Conservation (phyloP, 1,284 basidiomycete genomes). For the Marasmius sp. region DNA sequence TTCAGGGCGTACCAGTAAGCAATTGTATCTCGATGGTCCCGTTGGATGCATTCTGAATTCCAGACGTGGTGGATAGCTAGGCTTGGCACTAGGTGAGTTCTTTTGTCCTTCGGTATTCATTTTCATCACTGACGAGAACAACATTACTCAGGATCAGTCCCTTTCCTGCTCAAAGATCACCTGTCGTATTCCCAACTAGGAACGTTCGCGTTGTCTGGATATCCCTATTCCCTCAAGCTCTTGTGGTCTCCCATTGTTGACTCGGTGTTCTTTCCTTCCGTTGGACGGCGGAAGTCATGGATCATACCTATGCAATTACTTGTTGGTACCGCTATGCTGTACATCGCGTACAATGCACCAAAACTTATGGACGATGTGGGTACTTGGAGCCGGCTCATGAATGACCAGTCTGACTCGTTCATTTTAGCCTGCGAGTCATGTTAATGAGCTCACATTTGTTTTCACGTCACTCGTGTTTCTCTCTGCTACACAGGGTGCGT, state of each 20-base stretch:
- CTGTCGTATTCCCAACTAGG: conserved; percentile 96
- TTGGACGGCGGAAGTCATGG: conserved; percentile 97
- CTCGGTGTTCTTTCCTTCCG: conserved; percentile 76
- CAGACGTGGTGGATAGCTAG: conserved; percentile 47
- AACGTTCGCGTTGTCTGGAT: conserved; percentile 90
- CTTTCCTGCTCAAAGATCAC: conserved; percentile 93
- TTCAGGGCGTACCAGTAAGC: conserved; percentile 95
- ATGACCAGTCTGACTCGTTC: conserved; percentile 14
- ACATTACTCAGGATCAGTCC: conserved; percentile 76
- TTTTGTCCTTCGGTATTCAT: conserved; percentile 1
- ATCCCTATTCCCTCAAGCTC: conserved; percentile 97
- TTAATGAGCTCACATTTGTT: conserved; percentile 79
- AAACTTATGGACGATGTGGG: conserved; percentile 81
- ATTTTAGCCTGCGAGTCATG: conserved; percentile 75
- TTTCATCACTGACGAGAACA: conserved; percentile 3
- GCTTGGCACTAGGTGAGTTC: conserved; percentile 67
- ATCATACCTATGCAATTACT: conserved; percentile 96
- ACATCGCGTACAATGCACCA: conserved; percentile 82
- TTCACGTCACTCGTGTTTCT: conserved; percentile 93
- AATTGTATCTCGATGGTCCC: conserved; percentile 20
- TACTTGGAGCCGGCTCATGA: conserved; percentile 15
- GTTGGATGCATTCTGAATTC: conserved; percentile 1
- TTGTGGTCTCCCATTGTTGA: conserved; percentile 99
- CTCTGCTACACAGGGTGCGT: conserved; percentile 92
- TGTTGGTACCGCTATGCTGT: conserved; percentile 87